These are phyloP conservation scores for Alternaria sp. DNA, from an alignment of 2,329 filamentous ascomycete genomes.

Conservation along the genomic window DNA sequence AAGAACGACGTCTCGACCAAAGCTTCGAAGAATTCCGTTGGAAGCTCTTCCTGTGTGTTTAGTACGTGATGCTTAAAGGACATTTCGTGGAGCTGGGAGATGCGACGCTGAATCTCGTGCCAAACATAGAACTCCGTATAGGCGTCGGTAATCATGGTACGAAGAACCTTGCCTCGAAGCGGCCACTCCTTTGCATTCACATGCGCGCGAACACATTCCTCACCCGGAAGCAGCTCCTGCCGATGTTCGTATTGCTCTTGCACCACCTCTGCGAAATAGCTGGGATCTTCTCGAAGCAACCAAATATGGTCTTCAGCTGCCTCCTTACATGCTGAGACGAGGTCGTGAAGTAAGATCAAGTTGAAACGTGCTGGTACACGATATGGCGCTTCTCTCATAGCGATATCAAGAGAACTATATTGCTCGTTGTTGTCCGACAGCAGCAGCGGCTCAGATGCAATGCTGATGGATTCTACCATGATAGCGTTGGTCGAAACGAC, in stretches of 20 bases:
- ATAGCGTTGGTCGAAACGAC: no score
- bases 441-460: no score
- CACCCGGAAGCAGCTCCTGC: slow-evolving; percentile 7
- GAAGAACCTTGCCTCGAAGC: no score
- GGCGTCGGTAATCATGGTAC: slow-evolving; percentile 1
- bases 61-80: no score
- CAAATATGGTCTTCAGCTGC: slow-evolving; percentile 63
- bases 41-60: background rate
- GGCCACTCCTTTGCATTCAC: no score
- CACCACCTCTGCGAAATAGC: slow-evolving; percentile 61
- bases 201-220: no score
- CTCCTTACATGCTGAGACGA: slow-evolving; percentile 54
- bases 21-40: background rate
- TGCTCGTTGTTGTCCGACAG: no score
- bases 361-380: slow-evolving; percentile 55
- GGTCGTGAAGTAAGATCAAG: slow-evolving; percentile 56
- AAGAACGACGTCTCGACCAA: background rate
- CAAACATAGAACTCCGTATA: slow-evolving; percentile 10
- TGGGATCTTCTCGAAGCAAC: slow-evolving; percentile 66
- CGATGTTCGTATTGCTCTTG: slow-evolving; percentile 59
- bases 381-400: slow-evolving; percentile 59
- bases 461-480: no score
- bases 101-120: slow-evolving; percentile 4
- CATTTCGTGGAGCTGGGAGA: background rate
- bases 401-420: slow-evolving; percentile 36